These are phyloP conservation scores for Fusarium domesticum DNA, from an alignment of 2,329 filamentous ascomycete species.

Conservation along the genomic window DNA sequence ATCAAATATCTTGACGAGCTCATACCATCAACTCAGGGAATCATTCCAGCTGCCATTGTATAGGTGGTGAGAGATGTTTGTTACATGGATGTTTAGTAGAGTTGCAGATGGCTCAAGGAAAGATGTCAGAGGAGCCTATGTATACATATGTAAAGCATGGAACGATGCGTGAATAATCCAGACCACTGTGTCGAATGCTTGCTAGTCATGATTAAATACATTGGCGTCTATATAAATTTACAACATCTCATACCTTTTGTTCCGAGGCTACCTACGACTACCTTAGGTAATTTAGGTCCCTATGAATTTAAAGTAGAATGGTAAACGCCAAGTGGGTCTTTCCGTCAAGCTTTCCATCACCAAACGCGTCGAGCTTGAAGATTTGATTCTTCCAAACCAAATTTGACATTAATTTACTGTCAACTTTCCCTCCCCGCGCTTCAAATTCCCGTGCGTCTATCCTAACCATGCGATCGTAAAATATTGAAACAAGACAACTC, in stretches of 20 bases:
- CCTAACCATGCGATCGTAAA: slow-evolving; percentile 19
- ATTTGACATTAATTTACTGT: background rate
- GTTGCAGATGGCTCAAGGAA: too few relatives aligned
- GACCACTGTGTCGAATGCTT: too few relatives aligned
- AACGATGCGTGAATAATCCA: too few relatives aligned
- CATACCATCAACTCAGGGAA: slow-evolving; percentile 8
- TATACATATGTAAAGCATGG: too few relatives aligned
- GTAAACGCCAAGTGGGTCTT: background rate
- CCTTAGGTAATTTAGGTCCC: background rate
- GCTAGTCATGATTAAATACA: too few relatives aligned
- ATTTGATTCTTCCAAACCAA: background rate
- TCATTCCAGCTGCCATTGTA: too few relatives aligned
- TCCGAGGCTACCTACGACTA: too few relatives aligned
- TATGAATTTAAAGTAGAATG: background rate
- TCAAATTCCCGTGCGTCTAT: background rate
- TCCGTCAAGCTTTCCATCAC: slow-evolving; percentile 5
- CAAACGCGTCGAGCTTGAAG: slow-evolving; percentile 8
- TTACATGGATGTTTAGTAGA: background rate
- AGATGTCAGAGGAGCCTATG: too few relatives aligned
- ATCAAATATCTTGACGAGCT: background rate
- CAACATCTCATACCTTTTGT: too few relatives aligned
- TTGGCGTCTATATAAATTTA: too few relatives aligned
- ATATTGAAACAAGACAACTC: background rate
- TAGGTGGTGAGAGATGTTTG: too few relatives aligned
- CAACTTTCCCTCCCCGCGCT: background rate